Percentiles rank a stretch among this genome's conserved stretches.
These are phyloP conservation scores for Primulina eburnea DNA, from an alignment of 257 asterid genomes.

Conservation along the genomic window DNA sequence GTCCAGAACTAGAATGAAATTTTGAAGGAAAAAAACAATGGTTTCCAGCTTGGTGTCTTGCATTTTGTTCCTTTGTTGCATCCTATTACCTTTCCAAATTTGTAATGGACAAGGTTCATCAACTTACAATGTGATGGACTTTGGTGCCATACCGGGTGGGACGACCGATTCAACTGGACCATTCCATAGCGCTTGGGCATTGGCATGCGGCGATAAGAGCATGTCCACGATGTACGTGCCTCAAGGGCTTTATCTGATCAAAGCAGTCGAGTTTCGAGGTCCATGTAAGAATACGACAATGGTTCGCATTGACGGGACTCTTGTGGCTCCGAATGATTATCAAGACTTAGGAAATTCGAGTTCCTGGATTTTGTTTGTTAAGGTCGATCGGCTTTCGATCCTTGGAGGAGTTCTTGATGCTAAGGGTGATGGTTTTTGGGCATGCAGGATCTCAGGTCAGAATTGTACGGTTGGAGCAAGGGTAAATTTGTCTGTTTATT, in stretches of 20 bases:
- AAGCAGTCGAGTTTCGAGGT: constrained; percentile 17
- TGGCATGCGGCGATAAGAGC: constrained; percentile 9
- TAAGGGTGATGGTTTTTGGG: constrained; percentile 25
- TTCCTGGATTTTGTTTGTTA: constrained; percentile 19
- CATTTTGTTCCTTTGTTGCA: neutral
- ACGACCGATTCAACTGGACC: constrained; percentile 17
- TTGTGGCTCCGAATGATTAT: constrained; percentile 24
- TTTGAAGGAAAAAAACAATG: neutral
- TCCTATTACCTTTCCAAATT: neutral
- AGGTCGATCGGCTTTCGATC: constrained; percentile 18
- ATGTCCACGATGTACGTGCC: constrained; percentile 14
- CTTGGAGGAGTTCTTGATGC: constrained; percentile 22
- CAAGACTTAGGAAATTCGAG: constrained; percentile 19
- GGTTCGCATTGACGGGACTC: constrained; percentile 14
- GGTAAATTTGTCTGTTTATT: constrained; percentile 9
- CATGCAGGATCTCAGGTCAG: constrained; percentile 16
- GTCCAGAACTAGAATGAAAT: too few species aligned
- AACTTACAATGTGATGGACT: constrained; percentile 19
- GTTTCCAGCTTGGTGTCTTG: neutral
- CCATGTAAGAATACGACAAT: constrained; percentile 20
- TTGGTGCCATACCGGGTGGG: constrained; percentile 21
- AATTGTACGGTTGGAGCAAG: constrained; percentile 25
- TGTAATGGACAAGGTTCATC: neutral
- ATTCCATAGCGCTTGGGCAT: constrained; percentile 18
- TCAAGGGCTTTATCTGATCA: constrained; percentile 13